Base-by-base conservation (phyloP, 2,329 filamentous ascomycete species). In the Cucurbitaria berberidis region DNA sequence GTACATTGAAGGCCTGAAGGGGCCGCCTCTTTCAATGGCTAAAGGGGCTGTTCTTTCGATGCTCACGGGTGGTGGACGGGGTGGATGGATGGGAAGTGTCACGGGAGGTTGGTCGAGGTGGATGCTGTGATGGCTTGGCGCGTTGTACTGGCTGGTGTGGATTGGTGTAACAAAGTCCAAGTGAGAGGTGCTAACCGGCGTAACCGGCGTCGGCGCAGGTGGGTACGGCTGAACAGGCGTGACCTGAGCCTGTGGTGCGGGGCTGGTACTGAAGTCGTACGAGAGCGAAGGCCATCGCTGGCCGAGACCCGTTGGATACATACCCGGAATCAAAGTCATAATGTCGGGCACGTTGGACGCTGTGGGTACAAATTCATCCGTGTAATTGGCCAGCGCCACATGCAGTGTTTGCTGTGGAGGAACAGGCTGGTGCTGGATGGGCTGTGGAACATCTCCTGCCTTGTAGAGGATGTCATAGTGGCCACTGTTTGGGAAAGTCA, bases 381-480 rank as follows among this genome's bases (percentile, higher is more conserved):
- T 60, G 59, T 69, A 74, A 47, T 68, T 72, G 62, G 77, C 68
- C 62, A 74, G 66, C 22, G 69, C 67, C 26, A 74, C 70, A 15
- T 72, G 69, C 1, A 74, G 54, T 11, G 71, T 64, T 32, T 68
- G 55, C 56, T 72, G 72, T 18, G 66, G 48, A 15, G 63, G 54
- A 18, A 66, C 55, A 50, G 67, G 48, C 30, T 66, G 63, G 19
- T 68, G 67, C 43, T 64, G 64, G 18, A 69, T 53, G 48, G 66
- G 52, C 13, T 64, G 55, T 43, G 73, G 69, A 15, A 83, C 66
- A 62, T 84, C 81, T 60, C 84, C 82, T 24, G 82, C 79, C 70
- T 86, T 87, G 80, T 99, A 99, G 29, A 98, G 82, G 56, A 99
- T 87, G 74, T 98, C 95, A 75, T 98, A 99, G 76, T 98, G 95